Percentiles rank a stretch among this genome's conserved stretches.
These are phyloP conservation scores for Eucalyptus leucophloia DNA, from an alignment of 345 rosid genomes.

Conservation along the genomic window DNA sequence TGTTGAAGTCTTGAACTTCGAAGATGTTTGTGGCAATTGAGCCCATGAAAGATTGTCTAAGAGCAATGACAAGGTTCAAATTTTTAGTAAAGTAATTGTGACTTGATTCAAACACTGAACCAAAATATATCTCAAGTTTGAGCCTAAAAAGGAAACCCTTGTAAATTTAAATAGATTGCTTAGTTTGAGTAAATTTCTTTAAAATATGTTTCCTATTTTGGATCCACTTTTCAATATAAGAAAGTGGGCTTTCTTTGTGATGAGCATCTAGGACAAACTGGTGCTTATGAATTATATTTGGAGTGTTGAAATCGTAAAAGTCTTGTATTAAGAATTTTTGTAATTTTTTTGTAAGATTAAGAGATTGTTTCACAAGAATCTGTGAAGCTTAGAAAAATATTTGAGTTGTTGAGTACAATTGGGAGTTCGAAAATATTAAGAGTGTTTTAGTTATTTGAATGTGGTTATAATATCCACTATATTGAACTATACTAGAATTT, in stretches of 20 bases:
- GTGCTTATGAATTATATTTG: background rate
- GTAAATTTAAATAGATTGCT: background rate
- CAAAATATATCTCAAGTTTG: background rate
- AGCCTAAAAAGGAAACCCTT: background rate
- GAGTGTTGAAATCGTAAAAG: background rate
- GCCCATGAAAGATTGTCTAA: background rate
- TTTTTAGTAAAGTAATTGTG: background rate
- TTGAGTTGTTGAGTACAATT: background rate
- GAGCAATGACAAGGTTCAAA: background rate
- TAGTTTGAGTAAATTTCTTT: background rate
- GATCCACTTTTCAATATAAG: background rate
- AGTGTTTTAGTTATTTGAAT: background rate
- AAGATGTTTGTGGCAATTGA: fast-evolving
- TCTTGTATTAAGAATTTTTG: background rate
- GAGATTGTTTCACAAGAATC: background rate
- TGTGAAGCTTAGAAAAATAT: background rate
- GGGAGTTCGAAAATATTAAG: background rate
- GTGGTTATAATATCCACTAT: background rate
- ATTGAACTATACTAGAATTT: background rate
- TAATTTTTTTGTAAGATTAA: background rate
- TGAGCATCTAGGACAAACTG: background rate
- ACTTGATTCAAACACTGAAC: background rate
- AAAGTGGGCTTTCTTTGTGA: background rate
- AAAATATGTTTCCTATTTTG: background rate
- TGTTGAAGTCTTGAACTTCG: background rate